Evolutionary conservation across 257 asterid genomes (phyloP), one percentile per base, ranked within the genome.

Genomic region (Fraxinus anomala): DNA sequence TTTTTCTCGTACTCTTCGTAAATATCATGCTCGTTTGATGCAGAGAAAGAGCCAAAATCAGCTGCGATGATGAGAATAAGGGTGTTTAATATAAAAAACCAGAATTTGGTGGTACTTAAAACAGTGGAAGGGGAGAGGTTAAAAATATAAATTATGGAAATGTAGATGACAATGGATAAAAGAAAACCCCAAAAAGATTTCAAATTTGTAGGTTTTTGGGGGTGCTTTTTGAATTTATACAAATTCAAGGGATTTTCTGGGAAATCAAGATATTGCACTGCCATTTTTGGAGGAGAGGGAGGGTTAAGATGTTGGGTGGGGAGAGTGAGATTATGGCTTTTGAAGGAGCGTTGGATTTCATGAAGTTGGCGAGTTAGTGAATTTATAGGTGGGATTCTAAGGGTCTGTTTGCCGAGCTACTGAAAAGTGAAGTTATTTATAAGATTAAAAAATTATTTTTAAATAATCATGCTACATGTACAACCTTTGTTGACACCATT

Each of bases 61-160:
- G 86, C 84, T 0, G 89, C 88, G 8, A 91, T 88, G 72, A 91
- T 88, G 85, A 91, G 85, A 51, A 91, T 83, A 42, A 89, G 88
- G 56, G 92, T 88, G 90, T 88, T 91, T 36, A 89, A 87, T 10
- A 89, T 83, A 69, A 91, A 71, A 71, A 91, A 91, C 96, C 96
- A 91, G 84, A 91, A 91, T 23, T 82, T 91, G 51, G 94, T 85
- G 77, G 89, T 89, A 70, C 67, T 80, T 1, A 89, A 4, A 6
- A 91, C 87, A 23, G 85, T 71, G 26, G 86, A 83, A 75, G 90
- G 89, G 23, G 90, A 87, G 77, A 91, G 92, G 24, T 87, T 80
- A 82, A 91, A 89, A 24, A 76, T 59, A 75, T 87, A 88, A 80
- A 89, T 88, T 30, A 82, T 76, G 4, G 85, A 86, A 77, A 82